Evolutionary conservation across 2,329 filamentous ascomycete genomes (phyloP).

Genomic region (Nectriaceae sp.): DNA sequence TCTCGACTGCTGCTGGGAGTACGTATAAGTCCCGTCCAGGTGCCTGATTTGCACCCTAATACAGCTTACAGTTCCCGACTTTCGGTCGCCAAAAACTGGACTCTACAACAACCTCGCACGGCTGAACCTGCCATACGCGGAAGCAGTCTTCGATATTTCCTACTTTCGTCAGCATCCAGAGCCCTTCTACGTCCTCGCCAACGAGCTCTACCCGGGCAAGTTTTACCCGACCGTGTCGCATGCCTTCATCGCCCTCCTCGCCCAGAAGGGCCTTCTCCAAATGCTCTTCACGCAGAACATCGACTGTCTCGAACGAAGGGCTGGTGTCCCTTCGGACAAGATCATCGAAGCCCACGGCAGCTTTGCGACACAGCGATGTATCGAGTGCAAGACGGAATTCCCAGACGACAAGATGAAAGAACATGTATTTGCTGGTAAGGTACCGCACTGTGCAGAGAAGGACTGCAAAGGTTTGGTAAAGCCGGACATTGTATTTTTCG

Average conservation of each 20-base stretch:
- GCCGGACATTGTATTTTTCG: conserved; percentile 94
- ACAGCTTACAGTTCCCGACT: conserved; percentile 74
- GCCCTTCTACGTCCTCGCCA: conserved; percentile 90
- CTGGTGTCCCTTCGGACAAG: conserved; percentile 77
- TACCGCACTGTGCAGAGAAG: conserved; percentile 66
- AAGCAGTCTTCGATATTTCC: conserved; percentile 90
- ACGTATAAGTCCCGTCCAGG: conserved; percentile 13
- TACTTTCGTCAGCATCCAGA: conserved; percentile 84
- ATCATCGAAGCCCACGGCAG: conserved; percentile 96
- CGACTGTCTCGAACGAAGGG: conserved; percentile 86
- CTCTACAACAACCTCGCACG: conserved; percentile 90
- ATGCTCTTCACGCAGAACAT: conserved; percentile 98
- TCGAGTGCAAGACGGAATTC: conserved; percentile 77
- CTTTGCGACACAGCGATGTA: conserved; percentile 88
- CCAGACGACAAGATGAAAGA: conserved; percentile 73
- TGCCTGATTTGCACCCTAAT: conserved; percentile 6
- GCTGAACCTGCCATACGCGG: conserved; percentile 82
- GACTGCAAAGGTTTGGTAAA: conserved; percentile 81
- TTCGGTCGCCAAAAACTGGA: conserved; percentile 88
- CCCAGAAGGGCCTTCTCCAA: conserved; percentile 74
- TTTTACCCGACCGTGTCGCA: conserved; percentile 90
- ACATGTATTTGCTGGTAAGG: conserved; percentile 65
- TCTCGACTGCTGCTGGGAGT: conserved; percentile 73
- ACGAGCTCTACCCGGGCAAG: conserved; percentile 88
- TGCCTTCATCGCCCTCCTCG: conserved; percentile 80